Conservation (phyloP, 2,329 filamentous ascomycete genomes). For the Fonsecaea erecta region DNA sequence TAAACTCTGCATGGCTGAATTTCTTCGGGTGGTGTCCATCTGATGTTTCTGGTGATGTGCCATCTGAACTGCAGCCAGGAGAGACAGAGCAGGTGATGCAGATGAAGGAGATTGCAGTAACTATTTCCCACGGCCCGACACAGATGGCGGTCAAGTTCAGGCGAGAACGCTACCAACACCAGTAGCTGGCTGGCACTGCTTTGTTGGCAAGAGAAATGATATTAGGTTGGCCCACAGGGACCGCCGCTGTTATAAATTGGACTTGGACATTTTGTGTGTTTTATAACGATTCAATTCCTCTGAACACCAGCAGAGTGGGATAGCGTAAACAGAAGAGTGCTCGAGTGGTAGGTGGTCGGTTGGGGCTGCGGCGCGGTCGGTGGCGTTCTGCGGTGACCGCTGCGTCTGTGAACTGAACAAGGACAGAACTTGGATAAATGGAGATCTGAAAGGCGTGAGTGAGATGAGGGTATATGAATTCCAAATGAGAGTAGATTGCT, state of each 20-base stretch:
- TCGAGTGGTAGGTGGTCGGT: neutral
- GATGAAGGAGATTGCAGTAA: neutral
- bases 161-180: constrained; percentile 37
- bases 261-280: constrained; percentile 43
- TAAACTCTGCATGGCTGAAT: constrained; percentile 45
- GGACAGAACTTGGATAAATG: neutral
- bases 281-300: constrained; percentile 16
- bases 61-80: constrained; percentile 16
- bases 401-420: neutral
- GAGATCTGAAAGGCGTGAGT: constrained; percentile 15
- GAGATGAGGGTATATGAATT: constrained; percentile 13
- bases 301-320: constrained; percentile 12
- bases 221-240: constrained; percentile 43
- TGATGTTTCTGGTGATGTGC: constrained; percentile 35
- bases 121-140: constrained; percentile 6
- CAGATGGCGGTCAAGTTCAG: constrained; percentile 15
- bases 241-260: constrained; percentile 50
- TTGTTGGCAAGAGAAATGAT: neutral
- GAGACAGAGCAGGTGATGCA: neutral
- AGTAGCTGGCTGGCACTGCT: constrained; percentile 9
- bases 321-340: constrained; percentile 7
- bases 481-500: constrained; percentile 18
- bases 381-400: constrained; percentile 18
- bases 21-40: constrained; percentile 18
- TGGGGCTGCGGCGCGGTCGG: constrained; percentile 12